A percentile compares a stretch with the other conserved stretches of the same genome.
phyloP scores from a whole-genome alignment of 441 rosid genomes.

The Croton laevigatus region DNA sequence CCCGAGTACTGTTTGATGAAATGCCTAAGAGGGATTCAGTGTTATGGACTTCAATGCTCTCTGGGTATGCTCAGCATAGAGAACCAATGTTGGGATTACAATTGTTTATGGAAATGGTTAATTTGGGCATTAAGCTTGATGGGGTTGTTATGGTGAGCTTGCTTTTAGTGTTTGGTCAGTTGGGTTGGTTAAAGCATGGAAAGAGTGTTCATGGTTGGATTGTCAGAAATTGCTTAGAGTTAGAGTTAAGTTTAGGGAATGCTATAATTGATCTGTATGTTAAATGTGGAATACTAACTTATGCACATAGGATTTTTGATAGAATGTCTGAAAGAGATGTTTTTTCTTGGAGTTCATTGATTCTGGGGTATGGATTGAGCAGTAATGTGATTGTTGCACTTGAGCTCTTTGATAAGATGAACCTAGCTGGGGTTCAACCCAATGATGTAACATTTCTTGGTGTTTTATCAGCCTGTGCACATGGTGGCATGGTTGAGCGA shows the following conservation, averaged over 20 bases:
- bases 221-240: slow-evolving; percentile 36
- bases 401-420: slow-evolving; percentile 47
- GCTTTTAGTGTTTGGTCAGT: slow-evolving; percentile 45
- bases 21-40: slow-evolving; percentile 50
- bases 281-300: slow-evolving; percentile 36
- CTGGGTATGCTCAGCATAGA: slow-evolving; percentile 57
- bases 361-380: slow-evolving; percentile 50
- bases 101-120: slow-evolving; percentile 43
- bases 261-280: slow-evolving; percentile 53
- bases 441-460: slow-evolving; percentile 68
- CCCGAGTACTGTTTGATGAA: slow-evolving; percentile 48
- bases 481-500: slow-evolving; percentile 51
- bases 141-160: slow-evolving; percentile 65
- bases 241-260: slow-evolving; percentile 53
- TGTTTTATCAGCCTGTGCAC: slow-evolving; percentile 57
- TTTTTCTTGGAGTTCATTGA: slow-evolving; percentile 65
- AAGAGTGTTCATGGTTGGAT: slow-evolving; percentile 65
- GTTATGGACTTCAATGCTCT: slow-evolving; percentile 55
- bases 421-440: slow-evolving; percentile 32
- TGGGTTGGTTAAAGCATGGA: slow-evolving; percentile 51
- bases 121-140: slow-evolving; percentile 37
- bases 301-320: slow-evolving; percentile 39
- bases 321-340: slow-evolving; percentile 44
- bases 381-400: slow-evolving; percentile 36
- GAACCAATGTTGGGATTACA: slow-evolving; percentile 41